Percentiles rank a stretch among this genome's conserved stretches.
Evolutionary conservation across 768 basidiomycete genomes (phyloP).

Genomic region (Kwoniella botswanensis): DNA sequence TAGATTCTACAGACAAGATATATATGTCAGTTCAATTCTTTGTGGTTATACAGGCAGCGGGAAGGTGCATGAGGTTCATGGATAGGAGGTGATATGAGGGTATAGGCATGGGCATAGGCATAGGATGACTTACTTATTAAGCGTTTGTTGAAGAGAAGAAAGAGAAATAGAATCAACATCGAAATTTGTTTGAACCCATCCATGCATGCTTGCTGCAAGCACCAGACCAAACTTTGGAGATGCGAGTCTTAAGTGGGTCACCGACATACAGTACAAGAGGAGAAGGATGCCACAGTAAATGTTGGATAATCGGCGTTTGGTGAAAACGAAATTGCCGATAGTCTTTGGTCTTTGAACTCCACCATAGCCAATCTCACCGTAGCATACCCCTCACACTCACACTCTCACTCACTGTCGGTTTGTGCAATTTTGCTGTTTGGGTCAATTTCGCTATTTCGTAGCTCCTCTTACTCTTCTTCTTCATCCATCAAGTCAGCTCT

Average conservation of each 20-base stretch:
- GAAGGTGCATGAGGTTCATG: not conserved
- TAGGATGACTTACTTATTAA: constrained; percentile 24
- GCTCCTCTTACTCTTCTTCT: constrained; percentile 19
- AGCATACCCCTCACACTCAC: not conserved
- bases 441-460: constrained; percentile 1
- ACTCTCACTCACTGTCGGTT: constrained; percentile 3
- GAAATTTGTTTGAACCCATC: constrained; percentile 1
- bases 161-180: constrained; percentile 1
- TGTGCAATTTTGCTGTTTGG: constrained; percentile 4
- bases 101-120: not conserved
- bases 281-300: not conserved
- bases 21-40: not conserved
- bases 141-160: constrained; percentile 39
- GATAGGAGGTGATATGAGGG: not conserved
- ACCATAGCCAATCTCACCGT: constrained; percentile 7
- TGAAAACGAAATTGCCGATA: constrained; percentile 25
- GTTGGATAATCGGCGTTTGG: constrained; percentile 15
- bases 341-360: not conserved
- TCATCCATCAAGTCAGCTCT: constrained; percentile 35
- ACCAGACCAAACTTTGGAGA: not conserved
- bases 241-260: not conserved
- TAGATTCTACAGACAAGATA: constrained; percentile 11
- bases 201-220: not conserved
- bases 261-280: not conserved
- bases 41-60: not conserved